Percentiles rank a stretch among this genome's conserved stretches.
Evolutionary conservation across 371 early-diverging fungal genomes (phyloP).

Genomic region (Mortierella sp.): DNA sequence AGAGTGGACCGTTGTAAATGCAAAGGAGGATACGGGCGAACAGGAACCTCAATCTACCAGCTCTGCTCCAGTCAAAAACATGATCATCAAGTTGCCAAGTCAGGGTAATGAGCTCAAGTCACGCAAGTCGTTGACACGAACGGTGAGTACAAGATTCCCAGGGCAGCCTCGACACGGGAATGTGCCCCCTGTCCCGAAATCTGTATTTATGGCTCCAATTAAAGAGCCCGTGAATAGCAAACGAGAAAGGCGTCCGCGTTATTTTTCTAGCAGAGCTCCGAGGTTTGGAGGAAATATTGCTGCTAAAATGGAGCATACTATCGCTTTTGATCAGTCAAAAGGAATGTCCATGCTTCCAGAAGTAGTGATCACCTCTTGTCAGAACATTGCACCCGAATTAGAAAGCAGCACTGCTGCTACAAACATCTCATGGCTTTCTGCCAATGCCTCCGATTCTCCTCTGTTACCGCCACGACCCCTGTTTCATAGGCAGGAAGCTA

Average conservation of each 20-base stretch:
- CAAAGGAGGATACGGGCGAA: too few species aligned
- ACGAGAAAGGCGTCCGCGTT: too few species aligned
- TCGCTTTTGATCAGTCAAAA: not conserved
- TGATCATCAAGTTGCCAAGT: not conserved
- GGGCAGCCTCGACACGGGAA: not conserved
- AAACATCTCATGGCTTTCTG: not conserved
- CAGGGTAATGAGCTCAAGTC: not conserved
- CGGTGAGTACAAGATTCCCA: conserved; percentile 8
- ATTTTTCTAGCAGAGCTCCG: not conserved
- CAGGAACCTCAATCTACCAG: too few species aligned
- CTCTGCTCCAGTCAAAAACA: not conserved
- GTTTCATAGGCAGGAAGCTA: not conserved
- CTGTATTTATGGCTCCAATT: not conserved
- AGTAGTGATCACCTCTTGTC: conserved; percentile 2
- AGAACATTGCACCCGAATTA: not conserved
- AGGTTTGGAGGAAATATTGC: not conserved
- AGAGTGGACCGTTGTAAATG: conserved; percentile 10
- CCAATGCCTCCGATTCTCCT: not conserved
- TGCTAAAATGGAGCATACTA: not conserved
- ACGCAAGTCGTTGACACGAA: conserved; percentile 8
- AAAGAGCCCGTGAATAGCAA: not conserved
- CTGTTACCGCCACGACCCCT: not conserved
- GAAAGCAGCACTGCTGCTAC: not conserved
- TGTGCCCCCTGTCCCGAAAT: not conserved
- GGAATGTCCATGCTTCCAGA: not conserved